Evolutionary conservation across 495 filamentous ascomycete genomes (phyloP).

Genomic region (Penicillium riverlandense): DNA sequence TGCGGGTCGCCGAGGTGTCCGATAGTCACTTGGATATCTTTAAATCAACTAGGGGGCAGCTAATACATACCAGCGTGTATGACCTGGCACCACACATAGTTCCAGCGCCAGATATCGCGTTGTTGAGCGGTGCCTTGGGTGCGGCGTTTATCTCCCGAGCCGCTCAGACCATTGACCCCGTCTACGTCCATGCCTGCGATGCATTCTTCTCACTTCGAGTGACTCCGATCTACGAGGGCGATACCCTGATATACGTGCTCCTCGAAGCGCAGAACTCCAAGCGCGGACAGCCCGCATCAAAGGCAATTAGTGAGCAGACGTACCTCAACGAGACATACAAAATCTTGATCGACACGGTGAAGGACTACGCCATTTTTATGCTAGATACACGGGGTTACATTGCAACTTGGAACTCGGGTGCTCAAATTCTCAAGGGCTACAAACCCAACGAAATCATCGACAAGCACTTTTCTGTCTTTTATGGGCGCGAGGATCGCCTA

Average conservation of each 20-base stretch:
- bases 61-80: slow-evolving; percentile 37
- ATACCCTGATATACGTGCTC: slow-evolving; percentile 36
- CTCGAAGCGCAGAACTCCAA: slow-evolving; percentile 37
- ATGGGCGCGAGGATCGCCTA: slow-evolving; percentile 47
- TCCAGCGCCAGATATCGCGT: slow-evolving; percentile 28
- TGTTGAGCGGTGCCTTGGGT: slow-evolving; percentile 35
- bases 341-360: slow-evolving; percentile 56
- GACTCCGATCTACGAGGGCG: slow-evolving; percentile 44
- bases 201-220: slow-evolving; percentile 36
- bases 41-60: slow-evolving; percentile 25
- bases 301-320: slow-evolving; percentile 27
- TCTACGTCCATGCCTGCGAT: slow-evolving; percentile 15
- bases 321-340: slow-evolving; percentile 53
- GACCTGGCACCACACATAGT: slow-evolving; percentile 24
- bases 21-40: slow-evolving; percentile 38
- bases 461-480: slow-evolving; percentile 57
- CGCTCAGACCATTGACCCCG: slow-evolving; percentile 21
- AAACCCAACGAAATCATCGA: slow-evolving; percentile 50
- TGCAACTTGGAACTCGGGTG: slow-evolving; percentile 56
- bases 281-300: not conserved
- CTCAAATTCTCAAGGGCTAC: slow-evolving; percentile 54
- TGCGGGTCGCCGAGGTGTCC: slow-evolving; percentile 42
- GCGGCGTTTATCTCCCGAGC: slow-evolving; percentile 33
- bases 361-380: slow-evolving; percentile 64
- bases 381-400: slow-evolving; percentile 52